Evolutionary conservation across 345 rosid genomes (phyloP).

Genomic region (Salix udensis): DNA sequence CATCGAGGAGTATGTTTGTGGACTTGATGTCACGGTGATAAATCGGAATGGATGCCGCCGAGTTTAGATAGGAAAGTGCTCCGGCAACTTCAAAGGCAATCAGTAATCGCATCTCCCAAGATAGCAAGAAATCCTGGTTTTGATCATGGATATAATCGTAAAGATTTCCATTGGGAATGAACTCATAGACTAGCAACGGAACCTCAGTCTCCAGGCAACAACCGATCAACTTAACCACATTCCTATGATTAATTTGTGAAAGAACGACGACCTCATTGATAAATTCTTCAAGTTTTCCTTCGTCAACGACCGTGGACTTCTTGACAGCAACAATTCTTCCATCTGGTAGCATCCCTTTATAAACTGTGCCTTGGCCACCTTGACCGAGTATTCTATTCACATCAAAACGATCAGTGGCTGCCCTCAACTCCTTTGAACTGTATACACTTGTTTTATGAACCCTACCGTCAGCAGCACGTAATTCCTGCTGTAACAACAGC

Average conservation of each 20-base stretch:
- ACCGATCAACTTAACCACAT: slow-evolving; percentile 9
- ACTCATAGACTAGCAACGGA: slow-evolving; percentile 11
- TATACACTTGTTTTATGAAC: not conserved
- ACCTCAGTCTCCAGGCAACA: slow-evolving; percentile 18
- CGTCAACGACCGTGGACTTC: slow-evolving; percentile 2
- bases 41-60: slow-evolving; percentile 11
- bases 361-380: slow-evolving; percentile 16
- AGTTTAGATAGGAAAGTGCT: slow-evolving; percentile 16
- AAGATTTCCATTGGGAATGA: slow-evolving; percentile 14
- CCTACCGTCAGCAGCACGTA: not conserved
- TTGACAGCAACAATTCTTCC: slow-evolving; percentile 15
- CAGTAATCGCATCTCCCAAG: slow-evolving; percentile 12
- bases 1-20: slow-evolving; percentile 24
- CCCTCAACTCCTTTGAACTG: slow-evolving; percentile 3
- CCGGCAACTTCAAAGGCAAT: slow-evolving; percentile 18
- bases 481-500: not conserved
- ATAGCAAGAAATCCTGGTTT: not conserved
- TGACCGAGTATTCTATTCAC: slow-evolving; percentile 12
- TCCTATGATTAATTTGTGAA: slow-evolving; percentile 16
- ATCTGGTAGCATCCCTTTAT: slow-evolving; percentile 12
- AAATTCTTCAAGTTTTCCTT: slow-evolving; percentile 8
- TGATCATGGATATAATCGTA: slow-evolving; percentile 8
- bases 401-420: slow-evolving; percentile 3
- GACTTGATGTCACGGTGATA: slow-evolving; percentile 20
- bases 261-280: slow-evolving; percentile 15